These are phyloP conservation scores for Planoprotostelium fungivorum DNA, from an alignment of 78 protist species.

Conservation along the genomic window DNA sequence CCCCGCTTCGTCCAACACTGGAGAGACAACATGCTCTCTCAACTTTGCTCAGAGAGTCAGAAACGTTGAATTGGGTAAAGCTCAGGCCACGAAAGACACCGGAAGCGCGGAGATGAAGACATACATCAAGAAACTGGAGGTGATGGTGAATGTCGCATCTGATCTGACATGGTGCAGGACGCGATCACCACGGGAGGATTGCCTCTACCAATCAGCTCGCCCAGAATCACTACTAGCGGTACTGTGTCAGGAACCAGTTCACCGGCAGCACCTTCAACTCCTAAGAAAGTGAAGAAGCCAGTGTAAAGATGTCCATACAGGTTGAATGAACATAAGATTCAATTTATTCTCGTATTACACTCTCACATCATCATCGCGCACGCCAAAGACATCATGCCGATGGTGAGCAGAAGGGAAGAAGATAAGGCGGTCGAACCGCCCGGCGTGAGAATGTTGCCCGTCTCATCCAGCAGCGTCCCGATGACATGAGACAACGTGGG, in stretches of 20 bases:
- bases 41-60: slow-evolving; percentile 30
- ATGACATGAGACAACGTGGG: too few relatives aligned
- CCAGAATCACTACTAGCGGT: neutral
- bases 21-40: slow-evolving; percentile 4
- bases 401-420: too few relatives aligned
- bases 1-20: neutral
- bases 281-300: neutral
- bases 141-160: neutral
- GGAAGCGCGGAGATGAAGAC: neutral
- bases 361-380: too few relatives aligned
- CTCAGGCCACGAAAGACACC: neutral
- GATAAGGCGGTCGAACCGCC: too few relatives aligned
- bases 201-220: neutral
- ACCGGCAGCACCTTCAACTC: neutral
- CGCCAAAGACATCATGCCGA: too few relatives aligned
- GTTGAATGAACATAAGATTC: too few relatives aligned
- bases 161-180: neutral
- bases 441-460: too few relatives aligned
- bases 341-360: too few relatives aligned
- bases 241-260: neutral
- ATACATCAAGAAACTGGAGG: neutral
- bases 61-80: neutral
- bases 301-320: too few relatives aligned
- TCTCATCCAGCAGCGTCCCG: too few relatives aligned
- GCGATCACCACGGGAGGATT: neutral